Conservation (phyloP, 2,329 filamentous ascomycete species). For the Plenodomus lindquistii region DNA sequence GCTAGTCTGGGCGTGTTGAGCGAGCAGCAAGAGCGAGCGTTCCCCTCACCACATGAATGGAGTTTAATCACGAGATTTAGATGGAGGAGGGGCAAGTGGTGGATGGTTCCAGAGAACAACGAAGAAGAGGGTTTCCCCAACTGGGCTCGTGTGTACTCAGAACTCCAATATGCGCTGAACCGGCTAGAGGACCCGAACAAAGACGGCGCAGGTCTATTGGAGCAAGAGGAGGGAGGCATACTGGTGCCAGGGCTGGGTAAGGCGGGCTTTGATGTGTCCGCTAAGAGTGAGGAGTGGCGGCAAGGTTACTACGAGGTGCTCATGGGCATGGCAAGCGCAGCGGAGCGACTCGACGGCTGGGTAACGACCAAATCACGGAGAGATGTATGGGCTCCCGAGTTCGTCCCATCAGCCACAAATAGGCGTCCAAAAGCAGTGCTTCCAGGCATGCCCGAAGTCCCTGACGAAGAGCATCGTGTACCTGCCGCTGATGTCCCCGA, state of each 20-base stretch:
- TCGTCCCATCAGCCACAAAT: slow-evolving; percentile 82
- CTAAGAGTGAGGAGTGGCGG: slow-evolving; percentile 81
- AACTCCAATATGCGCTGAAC: slow-evolving; percentile 62
- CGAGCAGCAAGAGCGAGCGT: slow-evolving; percentile 73
- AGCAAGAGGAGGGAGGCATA: slow-evolving; percentile 59
- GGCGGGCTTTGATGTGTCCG: slow-evolving; percentile 69
- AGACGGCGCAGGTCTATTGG: slow-evolving; percentile 69
- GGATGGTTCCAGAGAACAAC: slow-evolving; percentile 57
- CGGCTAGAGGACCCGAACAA: slow-evolving; percentile 69
- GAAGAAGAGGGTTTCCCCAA: slow-evolving; percentile 65
- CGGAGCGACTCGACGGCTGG: slow-evolving; percentile 82
- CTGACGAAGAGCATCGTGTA: slow-evolving; percentile 75
- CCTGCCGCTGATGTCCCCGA: slow-evolving; percentile 69
- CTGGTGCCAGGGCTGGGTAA: slow-evolving; percentile 39
- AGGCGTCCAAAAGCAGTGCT: slow-evolving; percentile 75
- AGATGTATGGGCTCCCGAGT: slow-evolving; percentile 70
- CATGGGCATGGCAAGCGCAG: slow-evolving; percentile 74
- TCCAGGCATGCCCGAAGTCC: slow-evolving; percentile 64
- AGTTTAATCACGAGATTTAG: slow-evolving; percentile 68
- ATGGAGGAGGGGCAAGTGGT: slow-evolving; percentile 61
- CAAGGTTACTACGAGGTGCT: slow-evolving; percentile 83
- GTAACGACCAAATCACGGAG: slow-evolving; percentile 66
- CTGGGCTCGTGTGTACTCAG: slow-evolving; percentile 69
- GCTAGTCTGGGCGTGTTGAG: slow-evolving; percentile 70
- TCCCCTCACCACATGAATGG: slow-evolving; percentile 86